Evolutionary conservation across 2,329 filamentous ascomycete species (phyloP).

Genomic region (Paraphaeosphaeria sporulosa): DNA sequence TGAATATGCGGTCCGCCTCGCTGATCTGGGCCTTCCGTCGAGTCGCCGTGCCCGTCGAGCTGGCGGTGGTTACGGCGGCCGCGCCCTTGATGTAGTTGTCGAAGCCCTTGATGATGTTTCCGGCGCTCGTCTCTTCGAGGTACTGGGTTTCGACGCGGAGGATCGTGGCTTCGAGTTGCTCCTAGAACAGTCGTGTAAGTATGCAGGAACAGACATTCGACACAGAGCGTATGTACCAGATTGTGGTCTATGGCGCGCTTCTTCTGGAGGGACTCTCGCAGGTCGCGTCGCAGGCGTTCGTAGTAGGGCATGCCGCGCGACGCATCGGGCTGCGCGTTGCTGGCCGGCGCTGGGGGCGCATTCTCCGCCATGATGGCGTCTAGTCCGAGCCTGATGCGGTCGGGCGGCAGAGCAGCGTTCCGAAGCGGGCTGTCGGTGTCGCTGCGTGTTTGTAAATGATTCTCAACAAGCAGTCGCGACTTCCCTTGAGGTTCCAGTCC

Average conservation of each 20-base stretch:
- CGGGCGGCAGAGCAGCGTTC: constrained; percentile 1
- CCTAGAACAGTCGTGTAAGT: constrained; percentile 49
- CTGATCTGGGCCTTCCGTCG: constrained; percentile 68
- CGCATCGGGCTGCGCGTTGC: constrained; percentile 52
- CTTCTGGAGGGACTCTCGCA: constrained; percentile 72
- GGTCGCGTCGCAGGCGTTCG: constrained; percentile 72
- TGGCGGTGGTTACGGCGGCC: constrained; percentile 63
- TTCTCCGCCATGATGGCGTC: constrained; percentile 58
- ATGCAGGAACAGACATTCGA: constrained; percentile 9
- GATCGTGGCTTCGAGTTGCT: constrained; percentile 79
- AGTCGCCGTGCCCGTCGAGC: constrained; percentile 53
- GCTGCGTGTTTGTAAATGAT: constrained; percentile 4
- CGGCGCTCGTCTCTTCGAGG: constrained; percentile 81
- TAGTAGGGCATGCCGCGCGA: constrained; percentile 69
- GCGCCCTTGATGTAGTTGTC: constrained; percentile 96
- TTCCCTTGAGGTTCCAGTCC: constrained; percentile 4
- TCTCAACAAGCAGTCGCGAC: constrained; percentile 1
- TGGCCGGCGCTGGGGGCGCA: constrained; percentile 47
- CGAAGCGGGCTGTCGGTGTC: constrained; percentile 7
- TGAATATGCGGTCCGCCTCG: constrained; percentile 78
- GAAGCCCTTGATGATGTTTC: constrained; percentile 97
- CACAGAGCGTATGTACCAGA: constrained; percentile 54
- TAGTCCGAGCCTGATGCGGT: not conserved
- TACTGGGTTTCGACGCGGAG: constrained; percentile 84
- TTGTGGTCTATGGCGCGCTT: constrained; percentile 69